Conservation (phyloP, 1,284 basidiomycete genomes). For the Ustilago esculenta region DNA sequence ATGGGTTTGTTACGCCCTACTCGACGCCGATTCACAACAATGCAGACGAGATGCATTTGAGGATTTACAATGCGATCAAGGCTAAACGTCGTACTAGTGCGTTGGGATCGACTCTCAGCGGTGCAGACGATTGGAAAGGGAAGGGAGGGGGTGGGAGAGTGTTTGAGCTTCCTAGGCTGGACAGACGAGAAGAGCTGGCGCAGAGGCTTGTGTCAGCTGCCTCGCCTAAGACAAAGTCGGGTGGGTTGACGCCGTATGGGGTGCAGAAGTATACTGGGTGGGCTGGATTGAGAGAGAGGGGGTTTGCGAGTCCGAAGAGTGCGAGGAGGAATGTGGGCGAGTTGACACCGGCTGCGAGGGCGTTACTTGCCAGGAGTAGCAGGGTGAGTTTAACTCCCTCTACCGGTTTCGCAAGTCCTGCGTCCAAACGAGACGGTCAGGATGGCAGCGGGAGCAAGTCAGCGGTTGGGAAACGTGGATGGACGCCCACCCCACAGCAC, state of each 20-base stretch:
- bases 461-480: conserved; percentile 13
- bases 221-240: conserved; percentile 1
- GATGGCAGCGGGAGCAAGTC: background rate
- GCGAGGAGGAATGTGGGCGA: background rate
- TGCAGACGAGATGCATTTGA: conserved; percentile 11
- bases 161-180: conserved; percentile 17
- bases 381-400: background rate
- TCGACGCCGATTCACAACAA: conserved; percentile 22
- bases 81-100: background rate
- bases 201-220: conserved; percentile 3
- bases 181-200: conserved; percentile 21
- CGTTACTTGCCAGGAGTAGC: conserved; percentile 30
- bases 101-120: background rate
- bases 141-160: background rate
- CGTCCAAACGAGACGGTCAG: background rate
- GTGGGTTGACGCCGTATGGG: conserved; percentile 22
- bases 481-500: conserved; percentile 33
- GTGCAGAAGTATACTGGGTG: conserved; percentile 26
- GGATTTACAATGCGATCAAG: conserved; percentile 29
- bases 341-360: conserved; percentile 33
- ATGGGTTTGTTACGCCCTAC: conserved; percentile 54
- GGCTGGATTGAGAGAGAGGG: background rate
- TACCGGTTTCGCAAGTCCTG: too few relatives aligned
- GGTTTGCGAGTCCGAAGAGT: conserved; percentile 13
- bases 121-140: background rate